These are phyloP conservation scores for Amanita subjunquillea DNA, from an alignment of 768 basidiomycete species.

Conservation along the genomic window DNA sequence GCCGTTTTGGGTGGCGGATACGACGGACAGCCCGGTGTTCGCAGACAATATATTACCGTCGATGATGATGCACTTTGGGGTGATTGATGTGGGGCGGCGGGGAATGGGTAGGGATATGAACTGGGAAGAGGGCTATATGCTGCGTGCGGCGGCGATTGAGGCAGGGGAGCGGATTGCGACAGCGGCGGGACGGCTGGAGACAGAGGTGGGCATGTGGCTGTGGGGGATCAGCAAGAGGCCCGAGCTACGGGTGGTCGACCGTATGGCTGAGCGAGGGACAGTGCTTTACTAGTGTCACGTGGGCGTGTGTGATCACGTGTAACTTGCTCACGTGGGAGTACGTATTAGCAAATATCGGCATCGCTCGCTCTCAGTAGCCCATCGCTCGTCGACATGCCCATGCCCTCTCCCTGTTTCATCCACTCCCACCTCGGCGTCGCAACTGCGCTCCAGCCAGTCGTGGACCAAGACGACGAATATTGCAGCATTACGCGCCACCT, in stretches of 20 bases:
- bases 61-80: conserved; percentile 66
- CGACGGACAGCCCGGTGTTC: conserved; percentile 52
- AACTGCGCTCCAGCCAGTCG: conserved; percentile 30
- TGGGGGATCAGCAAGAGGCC: conserved; percentile 68
- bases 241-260: conserved; percentile 46
- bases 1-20: conserved; percentile 55
- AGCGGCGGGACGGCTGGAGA: conserved; percentile 37
- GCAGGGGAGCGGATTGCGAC: conserved; percentile 56
- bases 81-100: conserved; percentile 37
- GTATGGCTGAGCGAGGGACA: conserved; percentile 60
- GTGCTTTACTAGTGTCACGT: conserved; percentile 44
- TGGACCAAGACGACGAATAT: conserved; percentile 38
- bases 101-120: conserved; percentile 44
- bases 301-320: too few species aligned
- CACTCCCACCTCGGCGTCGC: conserved; percentile 68
- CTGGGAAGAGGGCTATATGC: conserved; percentile 50
- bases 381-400: conserved; percentile 3
- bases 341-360: neutral
- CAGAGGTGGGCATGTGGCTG: conserved; percentile 65
- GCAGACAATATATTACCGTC: conserved; percentile 80
- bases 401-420: conserved; percentile 81
- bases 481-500: conserved; percentile 84
- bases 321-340: neutral
- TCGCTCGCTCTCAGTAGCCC: neutral
- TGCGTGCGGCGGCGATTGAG: conserved; percentile 74